These are phyloP conservation scores for Alternaria sp. DNA, from an alignment of 2,329 filamentous ascomycete genomes.

Conservation along the genomic window DNA sequence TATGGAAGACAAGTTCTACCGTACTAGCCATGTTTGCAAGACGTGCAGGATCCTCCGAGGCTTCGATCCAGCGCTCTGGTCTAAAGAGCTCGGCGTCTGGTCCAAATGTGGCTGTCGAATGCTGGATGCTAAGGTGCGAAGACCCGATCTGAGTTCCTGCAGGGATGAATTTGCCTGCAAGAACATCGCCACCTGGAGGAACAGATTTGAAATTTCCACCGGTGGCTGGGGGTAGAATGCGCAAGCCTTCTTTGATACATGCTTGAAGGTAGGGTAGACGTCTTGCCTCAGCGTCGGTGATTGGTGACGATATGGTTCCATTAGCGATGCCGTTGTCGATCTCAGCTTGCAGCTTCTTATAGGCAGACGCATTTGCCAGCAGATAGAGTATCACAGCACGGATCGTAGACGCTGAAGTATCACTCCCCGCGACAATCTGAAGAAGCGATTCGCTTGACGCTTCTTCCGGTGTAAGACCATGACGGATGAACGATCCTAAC, in stretches of 20 bases:
- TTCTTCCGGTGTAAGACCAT: slow-evolving; percentile 53
- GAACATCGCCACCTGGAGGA: slow-evolving; percentile 26
- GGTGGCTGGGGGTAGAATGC: slow-evolving; percentile 30
- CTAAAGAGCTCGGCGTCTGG: slow-evolving; percentile 28
- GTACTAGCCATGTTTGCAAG: slow-evolving; percentile 33
- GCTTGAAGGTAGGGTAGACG: slow-evolving; percentile 42
- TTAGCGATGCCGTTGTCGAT: slow-evolving; percentile 50
- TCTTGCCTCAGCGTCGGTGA: slow-evolving; percentile 35
- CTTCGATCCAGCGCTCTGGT: slow-evolving; percentile 30
- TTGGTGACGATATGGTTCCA: slow-evolving; percentile 51
- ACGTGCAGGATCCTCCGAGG: slow-evolving; percentile 40
- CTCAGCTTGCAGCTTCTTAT: slow-evolving; percentile 55
- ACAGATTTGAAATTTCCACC: slow-evolving; percentile 49
- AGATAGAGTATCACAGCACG: slow-evolving; percentile 61
- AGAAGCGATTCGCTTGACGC: slow-evolving; percentile 55
- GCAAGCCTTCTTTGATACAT: slow-evolving; percentile 42
- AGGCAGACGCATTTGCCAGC: slow-evolving; percentile 56
- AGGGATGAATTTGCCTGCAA: slow-evolving; percentile 31
- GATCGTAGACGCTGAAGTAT: slow-evolving; percentile 64
- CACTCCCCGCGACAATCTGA: slow-evolving; percentile 63
- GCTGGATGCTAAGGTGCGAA: slow-evolving; percentile 16
- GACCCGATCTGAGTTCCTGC: slow-evolving; percentile 33
- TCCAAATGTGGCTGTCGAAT: slow-evolving; percentile 28
- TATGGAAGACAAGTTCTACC: slow-evolving; percentile 36
- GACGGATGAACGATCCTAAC: slow-evolving; percentile 60